Base-by-base conservation (phyloP, 441 rosid genomes). In the Erodium moschatum region DNA sequence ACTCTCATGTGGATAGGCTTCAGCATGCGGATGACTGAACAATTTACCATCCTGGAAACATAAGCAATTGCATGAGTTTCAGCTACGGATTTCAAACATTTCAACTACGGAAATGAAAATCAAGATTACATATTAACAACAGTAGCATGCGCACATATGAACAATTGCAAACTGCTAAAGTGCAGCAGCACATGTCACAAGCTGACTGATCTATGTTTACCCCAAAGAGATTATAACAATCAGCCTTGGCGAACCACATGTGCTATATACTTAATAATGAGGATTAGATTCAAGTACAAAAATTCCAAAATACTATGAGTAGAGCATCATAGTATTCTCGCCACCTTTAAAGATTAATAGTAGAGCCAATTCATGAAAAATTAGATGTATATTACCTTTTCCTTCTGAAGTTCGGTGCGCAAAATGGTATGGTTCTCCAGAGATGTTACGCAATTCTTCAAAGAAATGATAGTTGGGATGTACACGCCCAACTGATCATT, bases 391-490 rank as follows among this genome's bases (percentile, higher is more conserved):
- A 44, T 74, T 85, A 91, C 97, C 86, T 74, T 82, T 69, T 46
- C 74, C 68, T 75, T 67, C 70, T 66, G 71, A 73, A 72, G 76
- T 72, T 65, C 61, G 29, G 64, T 69, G 48, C 72, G 81, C 81
- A 78, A 54, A 72, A 75, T 71, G 60, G 76, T 69, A 74, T 66
- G 86, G 68, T 76, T 81, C 76, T 88, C 97, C 78, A 94, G 76
- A 68, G 96, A 87, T 50, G 77, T 69, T 56, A 94, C 48, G 70
- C 85, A 76, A 31, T 87, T 86, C 77, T 72, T 79, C 78, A 94
- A 77, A 78, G 87, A 81, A 75, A 72, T 67, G 58, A 88, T 74
- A 50, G 81, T 85, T 33, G 88, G 84, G 69, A 75, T 66, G 76
- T 82, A 85, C 56, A 82, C 84, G 65, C 72, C 79, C 75, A 85